These are phyloP conservation scores for Quercus variabilis DNA, from an alignment of 306 rosid genomes.

Conservation along the genomic window DNA sequence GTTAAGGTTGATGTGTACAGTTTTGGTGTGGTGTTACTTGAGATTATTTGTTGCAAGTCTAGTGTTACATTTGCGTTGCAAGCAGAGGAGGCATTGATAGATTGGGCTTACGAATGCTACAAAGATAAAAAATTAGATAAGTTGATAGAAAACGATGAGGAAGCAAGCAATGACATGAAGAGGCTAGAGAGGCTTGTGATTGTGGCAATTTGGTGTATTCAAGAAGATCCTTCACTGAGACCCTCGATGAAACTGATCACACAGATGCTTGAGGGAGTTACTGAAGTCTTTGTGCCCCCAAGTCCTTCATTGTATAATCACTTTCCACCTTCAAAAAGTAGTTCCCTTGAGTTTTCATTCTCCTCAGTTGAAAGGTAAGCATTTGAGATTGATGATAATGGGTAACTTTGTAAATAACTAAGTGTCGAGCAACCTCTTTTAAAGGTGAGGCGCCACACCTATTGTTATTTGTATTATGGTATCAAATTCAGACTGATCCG, in stretches of 20 bases:
- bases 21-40: slow-evolving; percentile 17
- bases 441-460: no score
- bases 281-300: slow-evolving; percentile 19
- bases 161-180: slow-evolving; percentile 21
- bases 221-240: slow-evolving; percentile 23
- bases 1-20: slow-evolving; percentile 25
- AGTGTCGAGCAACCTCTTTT: no score
- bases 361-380: no score
- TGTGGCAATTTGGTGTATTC: slow-evolving; percentile 28
- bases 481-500: no score
- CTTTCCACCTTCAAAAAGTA: no score
- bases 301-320: slow-evolving; percentile 13
- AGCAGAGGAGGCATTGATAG: slow-evolving; percentile 9
- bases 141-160: slow-evolving; percentile 10
- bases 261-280: slow-evolving; percentile 24
- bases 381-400: no score
- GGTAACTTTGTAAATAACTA: no score
- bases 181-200: slow-evolving; percentile 12
- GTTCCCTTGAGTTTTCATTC: no score
- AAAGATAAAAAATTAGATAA: background rate
- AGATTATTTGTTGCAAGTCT: slow-evolving; percentile 14
- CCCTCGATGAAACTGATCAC: slow-evolving; percentile 24
- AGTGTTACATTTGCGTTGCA: slow-evolving; percentile 2
- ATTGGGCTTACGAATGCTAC: slow-evolving; percentile 12
- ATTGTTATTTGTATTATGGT: no score